phyloP scores from a whole-genome alignment of 2,329 filamentous ascomycete genomes.

The Penicillium sp. region DNA sequence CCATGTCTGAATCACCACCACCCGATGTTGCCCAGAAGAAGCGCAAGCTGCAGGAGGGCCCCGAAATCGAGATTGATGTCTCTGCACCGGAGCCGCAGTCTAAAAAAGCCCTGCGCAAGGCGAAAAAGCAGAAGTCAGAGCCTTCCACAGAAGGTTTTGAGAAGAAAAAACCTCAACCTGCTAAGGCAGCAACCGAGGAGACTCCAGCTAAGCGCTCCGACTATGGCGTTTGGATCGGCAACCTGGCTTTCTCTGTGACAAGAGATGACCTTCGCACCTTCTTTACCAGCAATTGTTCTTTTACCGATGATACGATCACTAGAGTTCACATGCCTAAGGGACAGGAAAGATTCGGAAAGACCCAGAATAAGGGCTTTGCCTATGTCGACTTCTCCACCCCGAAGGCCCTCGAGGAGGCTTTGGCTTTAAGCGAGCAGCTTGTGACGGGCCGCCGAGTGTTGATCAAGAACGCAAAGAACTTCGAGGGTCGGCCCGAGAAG shows the following conservation, averaged over 20 bases:
- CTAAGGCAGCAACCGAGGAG: conserved; percentile 38
- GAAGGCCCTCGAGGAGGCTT: conserved; percentile 70
- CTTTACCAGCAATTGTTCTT: conserved; percentile 69
- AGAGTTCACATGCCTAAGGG: conserved; percentile 75
- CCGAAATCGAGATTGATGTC: conserved; percentile 85
- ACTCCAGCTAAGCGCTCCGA: conserved; percentile 62
- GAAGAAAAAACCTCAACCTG: conserved; percentile 22
- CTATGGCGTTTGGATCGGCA: conserved; percentile 93
- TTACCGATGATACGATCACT: conserved; percentile 72
- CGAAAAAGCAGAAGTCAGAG: conserved; percentile 66
- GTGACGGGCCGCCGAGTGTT: conserved; percentile 75
- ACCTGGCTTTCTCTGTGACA: conserved; percentile 80
- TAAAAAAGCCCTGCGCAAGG: conserved; percentile 84
- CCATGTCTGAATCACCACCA: conserved; percentile 28
- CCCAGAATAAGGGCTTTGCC: conserved; percentile 87
- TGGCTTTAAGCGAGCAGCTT: conserved; percentile 82
- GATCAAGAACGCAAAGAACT: conserved; percentile 90
- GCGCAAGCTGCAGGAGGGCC: conserved; percentile 61
- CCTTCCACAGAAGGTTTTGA: conserved; percentile 15
- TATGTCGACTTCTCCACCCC: conserved; percentile 84
- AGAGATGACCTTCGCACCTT: conserved; percentile 74
- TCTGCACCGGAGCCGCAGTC: conserved; percentile 88
- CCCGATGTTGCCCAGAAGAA: conserved; percentile 54
- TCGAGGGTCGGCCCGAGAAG: conserved; percentile 82
- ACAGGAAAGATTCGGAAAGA: conserved; percentile 52